Base-by-base conservation (phyloP, 106 monocot species). In the Alisma plantagoaquatica region DNA sequence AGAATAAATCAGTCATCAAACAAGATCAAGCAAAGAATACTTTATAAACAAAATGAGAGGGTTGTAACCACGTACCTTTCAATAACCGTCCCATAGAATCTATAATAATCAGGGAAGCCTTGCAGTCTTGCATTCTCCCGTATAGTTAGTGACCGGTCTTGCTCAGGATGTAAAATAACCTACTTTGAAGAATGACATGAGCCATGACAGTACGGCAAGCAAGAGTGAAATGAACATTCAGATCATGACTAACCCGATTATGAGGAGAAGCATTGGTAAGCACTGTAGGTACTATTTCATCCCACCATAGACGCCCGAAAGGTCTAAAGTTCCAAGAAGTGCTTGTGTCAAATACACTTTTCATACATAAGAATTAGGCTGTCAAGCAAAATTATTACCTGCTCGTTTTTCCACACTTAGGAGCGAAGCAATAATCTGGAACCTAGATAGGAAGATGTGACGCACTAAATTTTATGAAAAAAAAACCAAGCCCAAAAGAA, bases 221-320 rank as follows among this genome's bases (percentile, higher is more conserved):
- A 47, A 29, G 25, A 54, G 23, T 24, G 25, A 33, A 22, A 8
- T 16, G 5, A 43, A 21, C 17, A 12, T n/a, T n/a, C n/a, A n/a
- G n/a, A n/a, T n/a, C n/a, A n/a, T n/a, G 61, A 46, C n/a, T 52
- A 60, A 74, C 84, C 68, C 79, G 78, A 28, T 26, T 46, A 19
- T 65, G 79, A 42, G 55, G 33, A 72, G 51, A 49, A 41, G 75
- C 66, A 23, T 29, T 51, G 15, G 84, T 79, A 49, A 84, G 35
- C 42, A 84, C 71, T 29, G 84, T 84, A 16, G 79, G 56, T 28
- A 79, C 72, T 26, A 56, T 71, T 51, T 84, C 79, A 72, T 84
- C 84, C 84, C 84, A 84, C 84, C 84, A 84, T 19, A 84, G 23
- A 31, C 84, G 67, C 28, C 50, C 69, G 55, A 69, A 84, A 23